These are phyloP conservation scores for Baudoinia panamericana DNA, from an alignment of 495 filamentous ascomycete genomes.

Conservation along the genomic window DNA sequence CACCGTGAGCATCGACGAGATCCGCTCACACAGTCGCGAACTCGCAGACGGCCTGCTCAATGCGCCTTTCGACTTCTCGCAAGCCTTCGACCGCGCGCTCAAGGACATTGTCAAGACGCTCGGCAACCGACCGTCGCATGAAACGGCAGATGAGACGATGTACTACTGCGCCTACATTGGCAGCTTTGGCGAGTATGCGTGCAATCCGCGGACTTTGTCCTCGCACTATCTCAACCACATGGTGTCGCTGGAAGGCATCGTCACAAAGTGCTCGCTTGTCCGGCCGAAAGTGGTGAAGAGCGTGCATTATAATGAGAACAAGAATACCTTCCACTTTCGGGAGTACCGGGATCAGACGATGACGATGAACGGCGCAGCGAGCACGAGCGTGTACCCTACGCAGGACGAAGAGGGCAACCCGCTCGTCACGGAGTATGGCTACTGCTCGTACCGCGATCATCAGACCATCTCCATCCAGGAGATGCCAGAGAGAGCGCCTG, in stretches of 20 bases:
- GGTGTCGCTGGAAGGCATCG: slow-evolving; percentile 95
- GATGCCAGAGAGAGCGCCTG: slow-evolving; percentile 95
- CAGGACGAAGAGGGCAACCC: slow-evolving; percentile 76
- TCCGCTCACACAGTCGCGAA: slow-evolving; percentile 77
- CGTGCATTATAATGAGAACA: slow-evolving; percentile 83
- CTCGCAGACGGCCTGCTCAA: slow-evolving; percentile 75
- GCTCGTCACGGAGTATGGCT: slow-evolving; percentile 88
- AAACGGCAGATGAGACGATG: slow-evolving; percentile 49
- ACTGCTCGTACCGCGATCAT: slow-evolving; percentile 91
- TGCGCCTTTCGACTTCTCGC: slow-evolving; percentile 72
- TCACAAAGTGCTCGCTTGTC: slow-evolving; percentile 89
- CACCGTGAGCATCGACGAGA: slow-evolving; percentile 80
- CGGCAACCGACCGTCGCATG: slow-evolving; percentile 46
- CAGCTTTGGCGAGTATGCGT: slow-evolving; percentile 86
- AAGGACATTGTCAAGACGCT: slow-evolving; percentile 74
- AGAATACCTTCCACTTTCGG: slow-evolving; percentile 66
- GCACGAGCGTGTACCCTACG: slow-evolving; percentile 81
- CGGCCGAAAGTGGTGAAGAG: slow-evolving; percentile 95
- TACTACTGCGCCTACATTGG: slow-evolving; percentile 95
- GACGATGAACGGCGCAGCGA: slow-evolving; percentile 75
- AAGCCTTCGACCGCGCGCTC: slow-evolving; percentile 78
- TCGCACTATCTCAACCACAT: slow-evolving; percentile 85
- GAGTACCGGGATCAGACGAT: slow-evolving; percentile 94
- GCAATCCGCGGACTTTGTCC: slow-evolving; percentile 85
- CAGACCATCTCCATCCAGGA: slow-evolving; percentile 98